Base-by-base conservation (phyloP, 192 early-diverging fungal species). In the Linnemannia schmuckeri region DNA sequence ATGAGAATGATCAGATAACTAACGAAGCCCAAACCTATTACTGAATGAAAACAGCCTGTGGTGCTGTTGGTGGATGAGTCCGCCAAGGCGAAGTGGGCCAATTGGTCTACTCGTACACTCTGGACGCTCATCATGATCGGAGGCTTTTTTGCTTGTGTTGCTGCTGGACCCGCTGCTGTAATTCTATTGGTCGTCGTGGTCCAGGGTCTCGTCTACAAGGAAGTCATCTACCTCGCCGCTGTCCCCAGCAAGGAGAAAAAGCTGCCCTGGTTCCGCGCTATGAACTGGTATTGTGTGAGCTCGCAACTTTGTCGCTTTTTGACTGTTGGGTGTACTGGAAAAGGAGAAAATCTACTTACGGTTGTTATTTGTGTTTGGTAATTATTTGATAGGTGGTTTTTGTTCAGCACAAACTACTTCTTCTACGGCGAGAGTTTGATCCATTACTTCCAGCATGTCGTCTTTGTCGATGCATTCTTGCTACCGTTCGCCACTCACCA, bases 361-460 rank as follows among this genome's bases (percentile, higher is more conserved):
- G 27, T 38, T 15, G 6, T 17, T 33, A 22, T 40, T 68, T 69
- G 18, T 40, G 20, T 0, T 37, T 57, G 8, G 30, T 38, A 47
- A n/a, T 38, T 55, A 15, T 72, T 41, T 9, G 35, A 70, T 88
- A 94, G 92, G 92, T 98, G 98, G 89, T 98, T 98, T 82, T 87
- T 99, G 76, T 86, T 94, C 71, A 94, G 94, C 54, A 97, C 97
- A 55, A 96, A 97, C 85, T 99, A 97, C 88, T 99, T 96, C 79
- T 90, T 99, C 71, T 98, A 99, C 82, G 98, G 98, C 42, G 96
- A 97, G 89, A 96, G 95, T 77, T 91, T 97, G 75, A 97, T 98
- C 76, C 93, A 97, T 54, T 97, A 96, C 78, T 97, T 98, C 83
- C 95, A 96, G 89, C 92, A 95, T 78, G 90, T 93, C 69, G 92